A percentile compares a stretch with the other conserved stretches of the same genome.
phyloP scores from a whole-genome alignment of 2,329 filamentous ascomycete genomes.

The Colletotrichum gloeosporioides region DNA sequence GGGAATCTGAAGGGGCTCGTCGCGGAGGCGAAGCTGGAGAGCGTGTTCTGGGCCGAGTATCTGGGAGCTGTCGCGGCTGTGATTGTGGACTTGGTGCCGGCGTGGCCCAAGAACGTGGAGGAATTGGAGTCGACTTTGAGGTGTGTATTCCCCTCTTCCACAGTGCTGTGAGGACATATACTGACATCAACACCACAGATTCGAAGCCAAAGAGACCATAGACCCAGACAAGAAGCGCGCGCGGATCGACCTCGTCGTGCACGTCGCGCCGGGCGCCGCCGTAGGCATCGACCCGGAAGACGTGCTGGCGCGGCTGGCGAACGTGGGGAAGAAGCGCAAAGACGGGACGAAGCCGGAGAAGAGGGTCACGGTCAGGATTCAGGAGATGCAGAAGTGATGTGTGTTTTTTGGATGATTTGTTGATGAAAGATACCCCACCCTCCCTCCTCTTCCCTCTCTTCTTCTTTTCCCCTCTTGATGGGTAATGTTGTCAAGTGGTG shows the following conservation, averaged over 20 bases:
- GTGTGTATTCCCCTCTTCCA: constrained; percentile 36
- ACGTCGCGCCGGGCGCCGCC: constrained; percentile 32
- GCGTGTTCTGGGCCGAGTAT: constrained; percentile 59
- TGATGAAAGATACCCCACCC: background rate
- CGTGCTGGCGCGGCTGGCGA: constrained; percentile 26
- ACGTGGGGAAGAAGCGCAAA: constrained; percentile 20
- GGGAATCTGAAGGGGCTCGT: constrained; percentile 48
- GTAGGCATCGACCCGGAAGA: constrained; percentile 37
- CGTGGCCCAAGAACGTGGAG: constrained; percentile 40
- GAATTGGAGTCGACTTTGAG: constrained; percentile 41
- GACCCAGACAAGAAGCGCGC: constrained; percentile 38
- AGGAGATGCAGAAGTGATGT: constrained; percentile 8
- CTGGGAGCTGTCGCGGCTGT: constrained; percentile 53
- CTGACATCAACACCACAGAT: constrained; percentile 20
- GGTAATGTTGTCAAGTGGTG: background rate
- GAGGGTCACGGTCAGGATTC: constrained; percentile 21
- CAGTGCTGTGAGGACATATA: background rate
- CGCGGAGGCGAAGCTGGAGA: constrained; percentile 38
- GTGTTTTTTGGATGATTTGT: background rate
- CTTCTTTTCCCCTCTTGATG: background rate
- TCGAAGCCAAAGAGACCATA: constrained; percentile 24
- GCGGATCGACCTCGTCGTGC: constrained; percentile 38
- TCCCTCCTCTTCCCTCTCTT: background rate
- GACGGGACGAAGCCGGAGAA: constrained; percentile 19
- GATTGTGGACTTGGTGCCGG: constrained; percentile 47